A percentile compares a stretch with the other conserved stretches of the same genome.
These are phyloP conservation scores for Elsinoe arachidis DNA, from an alignment of 2,329 filamentous ascomycete species.

Conservation along the genomic window DNA sequence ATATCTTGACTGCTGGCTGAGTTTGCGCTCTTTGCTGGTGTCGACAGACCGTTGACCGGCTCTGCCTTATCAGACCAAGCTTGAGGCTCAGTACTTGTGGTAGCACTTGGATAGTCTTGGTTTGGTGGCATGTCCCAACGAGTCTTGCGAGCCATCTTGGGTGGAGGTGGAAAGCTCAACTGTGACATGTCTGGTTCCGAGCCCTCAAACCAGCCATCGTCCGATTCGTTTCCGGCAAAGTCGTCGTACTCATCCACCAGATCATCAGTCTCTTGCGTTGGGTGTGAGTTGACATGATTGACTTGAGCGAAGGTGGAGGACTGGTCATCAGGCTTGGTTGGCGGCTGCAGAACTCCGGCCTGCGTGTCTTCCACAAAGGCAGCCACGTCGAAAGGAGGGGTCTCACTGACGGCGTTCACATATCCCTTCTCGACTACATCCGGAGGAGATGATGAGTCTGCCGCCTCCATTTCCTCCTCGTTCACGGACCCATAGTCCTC, in stretches of 20 bases:
- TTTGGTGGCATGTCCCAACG: not conserved
- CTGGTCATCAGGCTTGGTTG: no score
- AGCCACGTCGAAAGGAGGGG: no score
- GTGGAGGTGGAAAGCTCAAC: not conserved
- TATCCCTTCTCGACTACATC: not conserved
- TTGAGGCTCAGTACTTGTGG: no score
- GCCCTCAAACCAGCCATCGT: not conserved
- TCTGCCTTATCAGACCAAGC: not conserved
- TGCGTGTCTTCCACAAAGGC: no score
- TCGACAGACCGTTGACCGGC: no score
- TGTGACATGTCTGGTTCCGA: not conserved
- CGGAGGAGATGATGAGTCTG: not conserved
- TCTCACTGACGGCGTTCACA: no score
- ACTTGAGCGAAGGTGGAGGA: no score
- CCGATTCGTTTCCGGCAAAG: not conserved
- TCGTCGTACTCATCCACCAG: conserved; percentile 3
- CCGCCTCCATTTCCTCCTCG: not conserved
- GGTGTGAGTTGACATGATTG: not conserved
- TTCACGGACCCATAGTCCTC: not conserved
- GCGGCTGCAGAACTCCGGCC: no score
- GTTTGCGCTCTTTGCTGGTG: no score
- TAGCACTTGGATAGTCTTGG: not conserved
- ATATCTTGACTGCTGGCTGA: not conserved
- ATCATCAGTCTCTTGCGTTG: not conserved
- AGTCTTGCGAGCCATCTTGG: not conserved